A percentile compares a stretch with the other conserved stretches of the same genome.
Conservation (phyloP, 768 basidiomycete species). For the Candolleomyces eurysporus region DNA sequence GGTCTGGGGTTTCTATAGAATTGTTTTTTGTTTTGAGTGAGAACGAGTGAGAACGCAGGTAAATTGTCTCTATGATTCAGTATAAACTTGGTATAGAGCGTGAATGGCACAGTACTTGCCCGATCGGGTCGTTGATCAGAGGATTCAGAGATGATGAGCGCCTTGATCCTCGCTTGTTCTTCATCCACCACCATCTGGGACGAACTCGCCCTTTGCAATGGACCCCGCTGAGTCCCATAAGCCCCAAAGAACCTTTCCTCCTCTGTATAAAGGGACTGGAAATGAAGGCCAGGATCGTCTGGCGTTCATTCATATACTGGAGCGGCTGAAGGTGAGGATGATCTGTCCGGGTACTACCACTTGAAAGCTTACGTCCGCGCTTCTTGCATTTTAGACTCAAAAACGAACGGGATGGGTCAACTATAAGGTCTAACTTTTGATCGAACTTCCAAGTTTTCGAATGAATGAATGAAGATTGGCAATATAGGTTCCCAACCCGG, state of each 20-base stretch:
- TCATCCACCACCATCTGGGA: no score
- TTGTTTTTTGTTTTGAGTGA: no score
- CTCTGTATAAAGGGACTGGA: conserved; percentile 54
- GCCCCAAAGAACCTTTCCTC: conserved; percentile 50
- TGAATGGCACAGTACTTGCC: no score
- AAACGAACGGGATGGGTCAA: conserved; percentile 96
- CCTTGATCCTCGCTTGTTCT: no score
- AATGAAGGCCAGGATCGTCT: conserved; percentile 65
- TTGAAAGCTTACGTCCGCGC: not conserved
- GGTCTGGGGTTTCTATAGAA: no score
- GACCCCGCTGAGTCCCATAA: no score
- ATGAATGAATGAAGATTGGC: conserved; percentile 2
- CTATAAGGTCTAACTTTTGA: conserved; percentile 52
- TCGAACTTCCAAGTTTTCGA: not conserved
- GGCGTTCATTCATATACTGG: conserved; percentile 88
- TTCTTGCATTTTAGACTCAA: conserved; percentile 60
- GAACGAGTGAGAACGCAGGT: no score
- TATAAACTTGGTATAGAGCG: no score
- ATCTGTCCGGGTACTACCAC: not conserved
- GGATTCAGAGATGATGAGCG: no score
- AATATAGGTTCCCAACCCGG: conserved; percentile 71
- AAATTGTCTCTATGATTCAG: no score
- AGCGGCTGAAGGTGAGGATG: conserved; percentile 73
- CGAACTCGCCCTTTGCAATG: no score
- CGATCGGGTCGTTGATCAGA: no score